phyloP scores from a whole-genome alignment of 2,329 filamentous ascomycete species.

The Pyricularia sp. region DNA sequence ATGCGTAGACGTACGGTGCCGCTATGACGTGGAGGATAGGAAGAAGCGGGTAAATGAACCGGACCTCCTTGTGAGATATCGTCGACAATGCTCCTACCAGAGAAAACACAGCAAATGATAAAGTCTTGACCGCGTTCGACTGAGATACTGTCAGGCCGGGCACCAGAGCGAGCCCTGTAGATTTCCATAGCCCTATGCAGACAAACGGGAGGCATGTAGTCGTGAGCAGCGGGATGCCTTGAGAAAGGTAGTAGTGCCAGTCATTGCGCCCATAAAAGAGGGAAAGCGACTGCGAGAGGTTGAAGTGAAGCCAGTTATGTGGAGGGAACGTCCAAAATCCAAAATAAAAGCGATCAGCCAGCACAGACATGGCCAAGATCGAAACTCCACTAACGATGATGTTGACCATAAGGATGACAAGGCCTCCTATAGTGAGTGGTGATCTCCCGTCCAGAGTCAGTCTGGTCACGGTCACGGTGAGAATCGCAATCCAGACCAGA shows the following conservation, averaged over 20 bases:
- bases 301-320: slow-evolving; percentile 81
- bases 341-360: slow-evolving; percentile 73
- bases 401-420: slow-evolving; percentile 51
- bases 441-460: slow-evolving; percentile 29
- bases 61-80: slow-evolving; percentile 92
- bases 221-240: slow-evolving; percentile 79
- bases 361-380: slow-evolving; percentile 52
- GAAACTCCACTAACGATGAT: slow-evolving; percentile 51
- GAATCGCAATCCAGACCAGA: slow-evolving; percentile 71
- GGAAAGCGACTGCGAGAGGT: slow-evolving; percentile 77
- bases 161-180: slow-evolving; percentile 19
- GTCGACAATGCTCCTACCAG: slow-evolving; percentile 59
- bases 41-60: slow-evolving; percentile 89
- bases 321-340: slow-evolving; percentile 81
- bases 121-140: slow-evolving; percentile 37
- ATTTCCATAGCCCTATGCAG: slow-evolving; percentile 51
- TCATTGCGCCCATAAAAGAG: slow-evolving; percentile 89
- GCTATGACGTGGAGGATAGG: slow-evolving; percentile 78
- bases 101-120: slow-evolving; percentile 49
- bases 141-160: slow-evolving; percentile 13
- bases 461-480: slow-evolving; percentile 30
- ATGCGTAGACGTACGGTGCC: slow-evolving; percentile 54
- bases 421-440: slow-evolving; percentile 30
- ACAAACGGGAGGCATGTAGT: slow-evolving; percentile 77
- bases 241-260: slow-evolving; percentile 86